Evolutionary conservation across 2,329 filamentous ascomycete genomes (phyloP).

Genomic region (Aspergillus japonicus): DNA sequence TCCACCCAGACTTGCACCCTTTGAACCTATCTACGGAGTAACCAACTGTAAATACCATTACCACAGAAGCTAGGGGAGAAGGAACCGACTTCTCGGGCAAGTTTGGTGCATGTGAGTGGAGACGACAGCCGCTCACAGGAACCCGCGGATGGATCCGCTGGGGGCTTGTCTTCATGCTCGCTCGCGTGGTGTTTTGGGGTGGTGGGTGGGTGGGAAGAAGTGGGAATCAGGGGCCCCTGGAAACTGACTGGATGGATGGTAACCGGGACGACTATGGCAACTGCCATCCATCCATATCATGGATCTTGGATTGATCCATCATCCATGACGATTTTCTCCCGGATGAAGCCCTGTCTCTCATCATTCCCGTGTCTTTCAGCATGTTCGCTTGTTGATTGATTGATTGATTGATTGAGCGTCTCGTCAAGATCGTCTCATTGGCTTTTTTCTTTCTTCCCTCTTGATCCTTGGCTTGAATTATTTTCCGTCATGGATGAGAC

Average conservation of each 20-base stretch:
- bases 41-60: constrained; percentile 1
- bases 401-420: neutral
- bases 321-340: no score
- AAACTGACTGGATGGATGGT: constrained; percentile 7
- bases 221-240: constrained; percentile 16
- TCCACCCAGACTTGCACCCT: constrained; percentile 14
- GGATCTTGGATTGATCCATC: neutral
- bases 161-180: constrained; percentile 20
- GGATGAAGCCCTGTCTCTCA: neutral
- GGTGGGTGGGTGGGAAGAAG: neutral
- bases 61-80: constrained; percentile 21
- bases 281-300: neutral
- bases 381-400: neutral
- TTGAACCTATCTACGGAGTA: neutral
- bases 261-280: neutral
- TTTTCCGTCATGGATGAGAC: neutral
- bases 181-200: constrained; percentile 20
- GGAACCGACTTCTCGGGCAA: constrained; percentile 32
- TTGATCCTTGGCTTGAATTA: neutral
- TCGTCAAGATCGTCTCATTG: neutral
- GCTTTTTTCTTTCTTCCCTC: neutral
- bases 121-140: constrained; percentile 29
- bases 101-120: constrained; percentile 29
- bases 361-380: neutral
- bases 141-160: constrained; percentile 29